Evolutionary conservation across 164 flowering plant species (phyloP), one percentile per base, ranked within the genome.

Genomic region (Hamamelis virginiana): DNA sequence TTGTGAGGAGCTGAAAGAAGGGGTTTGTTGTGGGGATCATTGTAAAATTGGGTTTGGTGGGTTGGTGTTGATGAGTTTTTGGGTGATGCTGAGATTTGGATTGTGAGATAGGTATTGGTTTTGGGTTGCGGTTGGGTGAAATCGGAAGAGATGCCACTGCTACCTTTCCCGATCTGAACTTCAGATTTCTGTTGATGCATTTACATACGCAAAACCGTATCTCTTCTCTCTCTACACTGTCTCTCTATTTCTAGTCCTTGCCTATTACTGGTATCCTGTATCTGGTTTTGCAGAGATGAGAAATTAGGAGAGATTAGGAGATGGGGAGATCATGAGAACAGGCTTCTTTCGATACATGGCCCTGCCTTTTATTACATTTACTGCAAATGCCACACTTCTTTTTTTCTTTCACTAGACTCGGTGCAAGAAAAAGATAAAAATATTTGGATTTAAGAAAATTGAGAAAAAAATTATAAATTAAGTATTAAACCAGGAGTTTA

Each of bases 171-270:
- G 82, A 82, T 84, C 79, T 68, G 80, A 53, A 62, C 25, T 55
- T 75, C 79, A 8, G 79, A 76, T 74, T 84, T 81, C 81, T 84
- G 80, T 69, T 72, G 85, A 86, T 80, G 88, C 89, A 87, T 85
- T 78, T 79, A 77, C 79, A 73, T 66, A 13, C 0, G 0, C 8
- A 46, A 51, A 5, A 19, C 26, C 8, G 14, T 26, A 33, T 47
- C 26, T 23, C 13, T 67, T 52, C 1, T 19, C 60, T 33, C 16
- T 33, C 26, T 22, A n/a, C 16, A 10, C 26, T 38, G 18, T 33
- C 41, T 33, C 41, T 33, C 41, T 33, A 33, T 33, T 33, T 33
- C 41, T 33, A 6, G 2, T 33, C 6, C 6, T 33, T 33, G 41
- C 6, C 41, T 33, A 6, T 33, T 33, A 6, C 41, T 33, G 41